These are phyloP conservation scores for Zelopaecilomyces penicillatus DNA, from an alignment of 2,329 filamentous ascomycete species.

Conservation along the genomic window DNA sequence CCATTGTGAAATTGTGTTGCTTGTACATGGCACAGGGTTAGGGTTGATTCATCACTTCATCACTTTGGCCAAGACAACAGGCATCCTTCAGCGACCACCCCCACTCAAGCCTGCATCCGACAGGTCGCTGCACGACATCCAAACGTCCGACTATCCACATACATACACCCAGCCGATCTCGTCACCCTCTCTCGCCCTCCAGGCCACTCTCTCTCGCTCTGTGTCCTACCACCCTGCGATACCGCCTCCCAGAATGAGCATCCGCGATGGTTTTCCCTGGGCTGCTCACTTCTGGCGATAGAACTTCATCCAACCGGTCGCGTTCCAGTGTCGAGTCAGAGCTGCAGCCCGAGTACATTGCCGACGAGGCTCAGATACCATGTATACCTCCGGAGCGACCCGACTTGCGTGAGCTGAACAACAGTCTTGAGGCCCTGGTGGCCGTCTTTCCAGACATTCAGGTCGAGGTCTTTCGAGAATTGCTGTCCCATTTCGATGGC, in stretches of 20 bases:
- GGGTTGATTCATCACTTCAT: no score
- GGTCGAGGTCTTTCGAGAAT: constrained; percentile 73
- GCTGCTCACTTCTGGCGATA: constrained; percentile 37
- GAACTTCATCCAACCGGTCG: constrained; percentile 23
- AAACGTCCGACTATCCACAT: no score
- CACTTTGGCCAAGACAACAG: no score
- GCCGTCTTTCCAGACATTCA: constrained; percentile 74
- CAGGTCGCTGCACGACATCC: no score
- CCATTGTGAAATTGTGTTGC: no score
- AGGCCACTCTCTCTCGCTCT: no score
- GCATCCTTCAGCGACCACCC: no score
- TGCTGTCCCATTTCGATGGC: constrained; percentile 65
- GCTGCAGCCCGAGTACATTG: constrained; percentile 39
- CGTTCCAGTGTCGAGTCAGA: constrained; percentile 21
- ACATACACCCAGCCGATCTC: no score
- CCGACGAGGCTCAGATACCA: constrained; percentile 46
- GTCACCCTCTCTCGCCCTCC: no score
- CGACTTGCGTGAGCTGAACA: constrained; percentile 62
- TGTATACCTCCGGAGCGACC: constrained; percentile 43
- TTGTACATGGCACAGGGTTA: no score
- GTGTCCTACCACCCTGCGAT: background rate
- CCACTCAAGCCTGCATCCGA: no score
- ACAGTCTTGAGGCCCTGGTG: constrained; percentile 57
- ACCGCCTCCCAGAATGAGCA: constrained; percentile 24
- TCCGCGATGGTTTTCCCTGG: constrained; percentile 41